Base-by-base conservation (phyloP, 768 basidiomycete genomes). In the Boletus sp. region DNA sequence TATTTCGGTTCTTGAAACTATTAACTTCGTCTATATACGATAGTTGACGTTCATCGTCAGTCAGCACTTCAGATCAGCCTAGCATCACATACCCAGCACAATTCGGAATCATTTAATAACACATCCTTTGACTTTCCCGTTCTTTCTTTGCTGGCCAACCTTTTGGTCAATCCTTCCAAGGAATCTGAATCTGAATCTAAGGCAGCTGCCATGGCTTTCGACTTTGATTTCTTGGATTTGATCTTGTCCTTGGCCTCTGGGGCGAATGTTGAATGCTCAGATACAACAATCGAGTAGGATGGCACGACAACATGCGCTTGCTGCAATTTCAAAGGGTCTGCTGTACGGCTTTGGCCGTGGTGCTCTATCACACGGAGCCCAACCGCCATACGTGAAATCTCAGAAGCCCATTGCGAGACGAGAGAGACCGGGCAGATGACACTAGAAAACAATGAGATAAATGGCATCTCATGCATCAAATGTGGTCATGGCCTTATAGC, bases 341-440 rank as follows among this genome's bases (percentile, higher is more conserved):
- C 84, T 2, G 90, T 82, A 28, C 96, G 81, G 30, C 66, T 76
- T 7, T 86, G 67, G 1, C 96, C 97, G 47, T 98, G 94, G 69
- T 98, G 94, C 51, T 90, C 84, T 14, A 87, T 71, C 4, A 96
- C 92, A 0, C 77, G 80, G 7, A 95, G 75, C 2, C 77, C 78
- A 4, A 79, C 77, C 0, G 84, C 84, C 76, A 89, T 85, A 63
- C 86, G 91, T 51, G 81, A 71, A 46, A 94, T 85, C 70, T 99
- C 96, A 8, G 83, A 78, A 10, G 87, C 87, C 96, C 96, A 99
- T 71, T 99, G 97, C 12, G 82, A 81, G 52, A 97, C 85, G 12
- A 99, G 83, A 14, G 90, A 83, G 12, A 97, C 80, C 3, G 96
- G 96, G 50, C 89, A 91, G 32, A 98, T 76, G 37, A 98, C 89